Conservation (phyloP, 2,329 filamentous ascomycete genomes). For the Xylaria sp. region DNA sequence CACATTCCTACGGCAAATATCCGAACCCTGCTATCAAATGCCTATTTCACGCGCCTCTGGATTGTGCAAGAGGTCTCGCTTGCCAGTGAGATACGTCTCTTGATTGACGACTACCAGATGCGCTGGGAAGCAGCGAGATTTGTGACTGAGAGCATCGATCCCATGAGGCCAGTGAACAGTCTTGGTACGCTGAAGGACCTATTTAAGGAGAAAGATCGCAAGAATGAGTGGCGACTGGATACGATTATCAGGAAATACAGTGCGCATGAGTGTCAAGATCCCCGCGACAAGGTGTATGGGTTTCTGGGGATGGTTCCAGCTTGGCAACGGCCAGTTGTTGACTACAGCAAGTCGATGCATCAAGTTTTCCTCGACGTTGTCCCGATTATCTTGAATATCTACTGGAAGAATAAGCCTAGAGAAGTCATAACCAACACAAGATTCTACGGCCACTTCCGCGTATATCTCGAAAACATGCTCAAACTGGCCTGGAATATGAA, state of each 20-base stretch:
- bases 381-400: background rate
- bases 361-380: background rate
- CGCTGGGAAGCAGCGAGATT: background rate
- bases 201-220: background rate
- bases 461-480: background rate
- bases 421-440: background rate
- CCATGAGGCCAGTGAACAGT: background rate
- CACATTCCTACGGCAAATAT: background rate
- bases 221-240: background rate
- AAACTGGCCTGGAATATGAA: background rate
- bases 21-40: background rate
- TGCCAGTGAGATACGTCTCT: background rate
- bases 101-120: background rate
- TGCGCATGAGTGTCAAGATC: background rate
- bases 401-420: background rate
- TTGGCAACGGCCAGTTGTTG: background rate
- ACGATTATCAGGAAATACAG: background rate
- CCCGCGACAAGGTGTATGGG: background rate
- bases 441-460: background rate
- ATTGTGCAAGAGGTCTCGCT: background rate
- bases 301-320: background rate
- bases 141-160: background rate
- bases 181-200: background rate
- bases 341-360: background rate
- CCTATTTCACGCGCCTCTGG: background rate